Conservation (phyloP, 176 grass and related monocot species). For the Tillandsia leiboldiana region DNA sequence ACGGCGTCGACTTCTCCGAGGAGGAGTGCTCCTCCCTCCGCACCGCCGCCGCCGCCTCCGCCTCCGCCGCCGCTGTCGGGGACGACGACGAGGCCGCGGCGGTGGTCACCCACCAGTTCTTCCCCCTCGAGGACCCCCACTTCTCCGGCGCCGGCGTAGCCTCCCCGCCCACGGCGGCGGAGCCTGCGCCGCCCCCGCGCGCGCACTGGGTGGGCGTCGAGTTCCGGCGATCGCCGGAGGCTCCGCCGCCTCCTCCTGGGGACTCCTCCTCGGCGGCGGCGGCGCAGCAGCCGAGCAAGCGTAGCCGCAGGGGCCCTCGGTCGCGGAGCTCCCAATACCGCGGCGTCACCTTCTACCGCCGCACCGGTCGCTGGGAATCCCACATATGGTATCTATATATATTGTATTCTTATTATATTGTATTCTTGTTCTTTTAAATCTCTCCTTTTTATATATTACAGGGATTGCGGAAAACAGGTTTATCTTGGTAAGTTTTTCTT, state of each 20-base stretch:
- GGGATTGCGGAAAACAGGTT: conserved; percentile 99
- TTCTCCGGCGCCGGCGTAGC: not conserved
- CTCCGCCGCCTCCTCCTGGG: not conserved
- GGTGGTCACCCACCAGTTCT: conserved; percentile 85
- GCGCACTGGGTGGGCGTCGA: conserved; percentile 27
- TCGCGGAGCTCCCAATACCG: conserved; percentile 98
- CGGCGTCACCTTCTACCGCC: conserved; percentile 95
- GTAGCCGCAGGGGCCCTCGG: conserved; percentile 83
- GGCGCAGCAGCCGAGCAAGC: conserved; percentile 26
- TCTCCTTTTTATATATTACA: conserved; percentile 38
- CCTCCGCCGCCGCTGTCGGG: conserved; percentile 16
- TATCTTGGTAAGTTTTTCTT: conserved; percentile 81
- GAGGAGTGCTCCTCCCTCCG: conserved; percentile 22
- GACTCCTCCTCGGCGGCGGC: not conserved
- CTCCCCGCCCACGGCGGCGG: not conserved
- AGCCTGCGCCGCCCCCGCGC: conserved; percentile 15
- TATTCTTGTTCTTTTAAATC: not conserved
- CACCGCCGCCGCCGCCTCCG: conserved; percentile 9
- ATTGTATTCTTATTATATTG: not conserved
- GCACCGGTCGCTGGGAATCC: conserved; percentile 95
- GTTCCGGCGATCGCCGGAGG: conserved; percentile 30
- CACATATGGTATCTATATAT: conserved; percentile 70
- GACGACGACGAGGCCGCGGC: conserved; percentile 38
- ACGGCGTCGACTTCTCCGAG: not conserved
- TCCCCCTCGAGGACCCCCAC: conserved; percentile 29